A percentile compares a stretch with the other conserved stretches of the same genome.
These are phyloP conservation scores for Candida maris DNA, from an alignment of 805 yeast species.

Conservation along the genomic window DNA sequence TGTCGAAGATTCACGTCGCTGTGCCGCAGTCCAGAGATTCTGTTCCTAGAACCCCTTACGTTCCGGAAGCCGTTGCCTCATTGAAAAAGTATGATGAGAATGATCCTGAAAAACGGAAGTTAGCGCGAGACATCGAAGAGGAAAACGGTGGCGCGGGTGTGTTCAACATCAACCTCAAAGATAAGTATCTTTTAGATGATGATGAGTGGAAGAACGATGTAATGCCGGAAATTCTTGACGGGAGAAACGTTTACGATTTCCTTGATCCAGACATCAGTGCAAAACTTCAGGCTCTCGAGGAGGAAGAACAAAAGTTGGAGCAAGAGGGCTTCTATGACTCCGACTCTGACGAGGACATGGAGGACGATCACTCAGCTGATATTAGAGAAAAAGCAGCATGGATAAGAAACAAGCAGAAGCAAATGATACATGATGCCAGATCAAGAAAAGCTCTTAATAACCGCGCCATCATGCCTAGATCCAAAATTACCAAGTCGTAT, in stretches of 20 bases:
- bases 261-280: conserved; percentile 93
- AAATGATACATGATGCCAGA: conserved; percentile 86
- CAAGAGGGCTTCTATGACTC: conserved; percentile 93
- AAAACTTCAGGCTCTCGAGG: conserved; percentile 91
- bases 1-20: conserved; percentile 95
- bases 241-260: conserved; percentile 95
- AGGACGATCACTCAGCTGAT: conserved; percentile 59
- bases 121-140: conserved; percentile 86
- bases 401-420: conserved; percentile 94
- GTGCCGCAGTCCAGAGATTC: conserved; percentile 88
- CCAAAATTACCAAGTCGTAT: conserved; percentile 72
- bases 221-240: conserved; percentile 95
- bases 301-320: conserved; percentile 93
- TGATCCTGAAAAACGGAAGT: conserved; percentile 77
- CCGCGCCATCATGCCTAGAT: conserved; percentile 86
- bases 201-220: conserved; percentile 97
- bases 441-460: conserved; percentile 83
- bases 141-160: conserved; percentile 99
- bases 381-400: conserved; percentile 85
- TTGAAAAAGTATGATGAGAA: conserved; percentile 66
- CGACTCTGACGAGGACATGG: conserved; percentile 63
- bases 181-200: conserved; percentile 85
- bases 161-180: conserved; percentile 88
- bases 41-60: conserved; percentile 67
- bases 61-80: conserved; percentile 70